Base-by-base conservation (phyloP, 257 asterid species). In the Solanum appendiculatum region DNA sequence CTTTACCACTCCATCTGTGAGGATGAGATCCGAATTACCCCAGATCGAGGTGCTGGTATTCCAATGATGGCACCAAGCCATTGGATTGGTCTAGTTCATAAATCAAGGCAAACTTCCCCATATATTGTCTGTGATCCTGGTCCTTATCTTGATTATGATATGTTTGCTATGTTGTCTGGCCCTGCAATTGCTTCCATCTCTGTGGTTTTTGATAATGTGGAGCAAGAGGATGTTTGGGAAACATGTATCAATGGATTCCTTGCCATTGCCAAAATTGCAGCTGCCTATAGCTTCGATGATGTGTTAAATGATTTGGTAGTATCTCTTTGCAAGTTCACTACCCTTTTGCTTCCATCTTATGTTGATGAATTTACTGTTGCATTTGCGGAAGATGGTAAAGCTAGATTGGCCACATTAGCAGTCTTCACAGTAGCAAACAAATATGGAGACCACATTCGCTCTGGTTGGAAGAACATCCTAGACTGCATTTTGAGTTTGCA, bases 181-280 rank as follows among this genome's bases (percentile, higher is more conserved):
- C 98, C 98, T 27, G 89, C 98, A n/a, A 92, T 94, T 46, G 98
- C 99, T 85, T 95, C 99, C 85, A 92, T 96, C 72, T 96, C 98
- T 18, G 98, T 94, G 90, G 94, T 96, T 84, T 93, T 95, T 89
- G 98, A 96, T 89, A 92, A 95, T 86, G 98, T 94, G 29, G 99
- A 94, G 88, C 94, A 93, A 82, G 98, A 95, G 74, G 92, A 90
- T 81, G 92, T 92, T 88, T 86, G 90, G 69, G 93, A 91, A 88
- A 89, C 96, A 29, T 96, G 98, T 85, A 91, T 95, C 60, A 93
- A 93, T 86, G 98, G 99, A 84, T 96, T 89, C 87, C 90, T 94
- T 90, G 94, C 98, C 81, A 88, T 96, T 42, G 97, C 99, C 46
- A 93, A 93, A 86, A 91, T 96, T 85, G 90, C 99, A 40, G 96